Conservation (phyloP, 2,329 filamentous ascomycete species). For the Colletotrichum chlorophyti region DNA sequence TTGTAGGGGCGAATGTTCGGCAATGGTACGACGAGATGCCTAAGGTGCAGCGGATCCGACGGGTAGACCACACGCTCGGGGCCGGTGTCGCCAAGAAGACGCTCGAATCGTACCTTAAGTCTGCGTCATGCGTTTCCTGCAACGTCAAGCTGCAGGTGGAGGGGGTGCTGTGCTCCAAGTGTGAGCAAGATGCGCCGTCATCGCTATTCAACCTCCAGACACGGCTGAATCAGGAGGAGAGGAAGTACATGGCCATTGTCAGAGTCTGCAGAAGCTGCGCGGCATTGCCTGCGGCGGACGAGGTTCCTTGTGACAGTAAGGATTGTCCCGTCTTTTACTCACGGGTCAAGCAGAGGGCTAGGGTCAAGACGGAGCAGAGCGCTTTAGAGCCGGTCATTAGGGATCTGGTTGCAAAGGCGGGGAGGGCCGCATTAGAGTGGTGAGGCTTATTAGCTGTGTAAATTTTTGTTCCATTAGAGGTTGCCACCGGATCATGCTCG, state of each 20-base stretch:
- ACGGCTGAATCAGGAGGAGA: slow-evolving; percentile 68
- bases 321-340: slow-evolving; percentile 95
- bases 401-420: slow-evolving; percentile 36
- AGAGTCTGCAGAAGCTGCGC: slow-evolving; percentile 83
- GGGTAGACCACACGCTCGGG: slow-evolving; percentile 53
- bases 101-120: slow-evolving; percentile 92
- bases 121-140: slow-evolving; percentile 81
- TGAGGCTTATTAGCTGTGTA: slow-evolving; percentile 28
- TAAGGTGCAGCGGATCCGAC: slow-evolving; percentile 79
- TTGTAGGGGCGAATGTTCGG: slow-evolving; percentile 89
- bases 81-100: slow-evolving; percentile 55
- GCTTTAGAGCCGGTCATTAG: slow-evolving; percentile 40
- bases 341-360: slow-evolving; percentile 66
- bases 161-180: slow-evolving; percentile 62
- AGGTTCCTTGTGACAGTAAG: slow-evolving; percentile 85
- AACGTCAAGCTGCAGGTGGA: slow-evolving; percentile 54
- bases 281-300: slow-evolving; percentile 73
- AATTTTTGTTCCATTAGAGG: neutral
- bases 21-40: slow-evolving; percentile 98
- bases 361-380: slow-evolving; percentile 47
- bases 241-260: slow-evolving; percentile 67
- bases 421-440: slow-evolving; percentile 42
- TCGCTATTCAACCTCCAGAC: slow-evolving; percentile 71
- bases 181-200: slow-evolving; percentile 58
- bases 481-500: neutral